A percentile compares a stretch with the other conserved stretches of the same genome.
Conservation (phyloP, 768 basidiomycete genomes). For the Rhizopogon vesiculosus region DNA sequence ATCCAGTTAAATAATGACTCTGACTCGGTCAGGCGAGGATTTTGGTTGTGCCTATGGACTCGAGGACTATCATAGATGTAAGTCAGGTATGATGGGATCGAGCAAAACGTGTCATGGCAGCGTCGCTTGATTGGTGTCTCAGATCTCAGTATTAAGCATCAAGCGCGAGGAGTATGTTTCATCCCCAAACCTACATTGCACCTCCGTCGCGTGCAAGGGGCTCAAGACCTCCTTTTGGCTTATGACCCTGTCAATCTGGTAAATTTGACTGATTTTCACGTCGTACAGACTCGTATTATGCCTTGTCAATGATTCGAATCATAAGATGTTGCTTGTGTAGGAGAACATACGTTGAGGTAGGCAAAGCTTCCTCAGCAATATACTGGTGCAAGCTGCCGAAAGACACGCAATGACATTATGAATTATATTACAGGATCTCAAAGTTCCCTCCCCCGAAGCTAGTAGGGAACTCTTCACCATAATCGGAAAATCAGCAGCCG, state of each 20-base stretch:
- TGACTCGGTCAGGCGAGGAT: not conserved
- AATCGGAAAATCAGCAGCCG: not conserved
- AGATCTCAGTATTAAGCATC: too few species aligned
- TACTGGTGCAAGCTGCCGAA: not conserved
- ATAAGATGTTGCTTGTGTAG: not conserved
- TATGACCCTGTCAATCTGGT: not conserved
- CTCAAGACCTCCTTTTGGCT: too few species aligned
- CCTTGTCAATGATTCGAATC: not conserved
- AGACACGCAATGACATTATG: too few species aligned
- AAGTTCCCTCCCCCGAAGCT: not conserved
- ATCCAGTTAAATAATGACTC: not conserved
- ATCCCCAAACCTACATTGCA: not conserved
- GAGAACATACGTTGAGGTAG: not conserved
- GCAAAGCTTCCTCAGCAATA: not conserved
- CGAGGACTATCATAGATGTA: too few species aligned
- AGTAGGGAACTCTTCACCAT: not conserved
- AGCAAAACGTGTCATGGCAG: too few species aligned
- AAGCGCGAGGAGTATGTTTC: not conserved
- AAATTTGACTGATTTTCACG: not conserved
- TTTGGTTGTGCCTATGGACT: too few species aligned
- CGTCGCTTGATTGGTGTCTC: too few species aligned
- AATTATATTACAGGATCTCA: not conserved
- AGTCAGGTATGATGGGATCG: too few species aligned
- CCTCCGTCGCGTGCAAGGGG: not conserved
- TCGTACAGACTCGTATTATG: not conserved